Evolutionary conservation across 257 asterid genomes (phyloP).

Genomic region (Catharanthus roseus): DNA sequence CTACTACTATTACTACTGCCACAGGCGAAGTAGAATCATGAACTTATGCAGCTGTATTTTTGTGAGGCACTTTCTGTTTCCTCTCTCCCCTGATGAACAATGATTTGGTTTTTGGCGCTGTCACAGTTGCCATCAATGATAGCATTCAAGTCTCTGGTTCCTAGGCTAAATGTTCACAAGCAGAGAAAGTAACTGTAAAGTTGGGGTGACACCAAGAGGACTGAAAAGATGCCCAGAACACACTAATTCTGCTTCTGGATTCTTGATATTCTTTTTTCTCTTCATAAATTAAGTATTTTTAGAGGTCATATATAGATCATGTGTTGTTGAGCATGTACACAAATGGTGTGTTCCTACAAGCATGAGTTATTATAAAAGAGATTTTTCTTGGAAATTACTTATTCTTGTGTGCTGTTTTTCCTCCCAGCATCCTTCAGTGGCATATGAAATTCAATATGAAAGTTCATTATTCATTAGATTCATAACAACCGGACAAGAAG

Average conservation of each 20-base stretch:
- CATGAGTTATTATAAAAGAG: not conserved
- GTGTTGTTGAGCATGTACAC: not conserved
- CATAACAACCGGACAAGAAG: too few species aligned
- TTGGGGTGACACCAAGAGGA: too few species aligned
- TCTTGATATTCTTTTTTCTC: not conserved
- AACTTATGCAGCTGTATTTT: not conserved
- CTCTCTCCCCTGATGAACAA: not conserved
- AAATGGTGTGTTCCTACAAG: not conserved
- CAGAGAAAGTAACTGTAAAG: too few species aligned
- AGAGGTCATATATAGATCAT: not conserved
- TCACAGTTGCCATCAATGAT: too few species aligned
- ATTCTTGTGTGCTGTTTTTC: not conserved
- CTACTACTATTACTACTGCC: too few species aligned
- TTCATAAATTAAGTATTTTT: not conserved
- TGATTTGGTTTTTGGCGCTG: not conserved
- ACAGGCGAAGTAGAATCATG: conserved; percentile 44
- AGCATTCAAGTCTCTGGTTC: not conserved
- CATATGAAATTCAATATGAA: too few species aligned
- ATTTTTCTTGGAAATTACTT: not conserved
- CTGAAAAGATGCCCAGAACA: too few species aligned
- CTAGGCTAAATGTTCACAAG: too few species aligned
- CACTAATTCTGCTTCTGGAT: not conserved
- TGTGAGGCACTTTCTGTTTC: not conserved
- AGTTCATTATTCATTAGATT: too few species aligned
- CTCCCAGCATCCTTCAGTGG: too few species aligned